Base-by-base conservation (phyloP, 2,329 filamentous ascomycete genomes). In the Hypoxylon rubiginosum region DNA sequence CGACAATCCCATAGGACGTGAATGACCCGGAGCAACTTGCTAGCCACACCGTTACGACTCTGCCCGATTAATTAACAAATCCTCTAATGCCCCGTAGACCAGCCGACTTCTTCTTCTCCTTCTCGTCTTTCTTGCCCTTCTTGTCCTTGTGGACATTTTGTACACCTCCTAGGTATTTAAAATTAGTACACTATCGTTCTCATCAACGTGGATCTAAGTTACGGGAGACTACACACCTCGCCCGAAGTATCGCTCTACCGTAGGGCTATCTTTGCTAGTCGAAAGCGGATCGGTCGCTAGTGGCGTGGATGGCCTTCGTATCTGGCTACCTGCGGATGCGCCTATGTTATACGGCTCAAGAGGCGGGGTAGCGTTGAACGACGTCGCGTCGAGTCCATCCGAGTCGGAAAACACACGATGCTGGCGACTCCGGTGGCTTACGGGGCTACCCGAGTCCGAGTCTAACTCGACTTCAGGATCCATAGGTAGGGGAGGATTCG, bases 91-190 rank as follows among this genome's bases (percentile, higher is more conserved):
- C 78, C 21, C 79, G 75, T 26, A 81, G 75, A 8, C 77, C 79
- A 9, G 72, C 61, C 4, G 73, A 73, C 62, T 81, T 82, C 10
- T 84, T 83, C 50, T 52, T 67, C 5, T 84, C 81, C 41, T 78
- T 78, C 68, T 83, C 84, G 34, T 85, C 71, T 65, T 85, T 86
- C 72, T 79, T 81, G 1, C 87, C 83, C 69, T 86, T 83, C 65
- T 82, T 81, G 59, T 84, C 78, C 57, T 74, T 72, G 3, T 82
- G 81, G 0, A 81, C 74, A 71, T 83, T 85, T 68, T 85, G 83
- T 8, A 84, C 78, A 21, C 83, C 82, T 17, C 84, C 84, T 83
- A 71, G 19, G 5, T 10, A 17, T 24, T 24, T 24, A 24, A 24
- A 24, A 56, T 74, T 69, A 83, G 82, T 58, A 83, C 81, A 21